phyloP scores from a whole-genome alignment of 305 asterid genomes.

The Plantago coronopus region DNA sequence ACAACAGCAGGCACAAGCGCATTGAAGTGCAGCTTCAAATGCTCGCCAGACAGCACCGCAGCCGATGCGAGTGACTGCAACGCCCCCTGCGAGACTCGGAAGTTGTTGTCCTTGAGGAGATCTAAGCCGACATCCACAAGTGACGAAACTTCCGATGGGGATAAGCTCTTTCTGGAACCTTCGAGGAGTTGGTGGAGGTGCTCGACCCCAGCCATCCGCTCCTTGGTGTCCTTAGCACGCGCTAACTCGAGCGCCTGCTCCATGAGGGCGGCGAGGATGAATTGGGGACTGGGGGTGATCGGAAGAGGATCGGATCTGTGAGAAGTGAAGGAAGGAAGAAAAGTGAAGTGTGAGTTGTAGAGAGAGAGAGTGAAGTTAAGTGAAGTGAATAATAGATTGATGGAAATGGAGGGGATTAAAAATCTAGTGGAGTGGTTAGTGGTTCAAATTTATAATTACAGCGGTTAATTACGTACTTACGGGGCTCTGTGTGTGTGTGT shows the following conservation, averaged over 20 bases:
- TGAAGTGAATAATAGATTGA: constrained; percentile 33
- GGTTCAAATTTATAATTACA: too few relatives aligned
- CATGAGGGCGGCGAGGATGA: constrained; percentile 37
- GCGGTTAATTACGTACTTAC: too few relatives aligned
- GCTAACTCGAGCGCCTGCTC: constrained; percentile 93
- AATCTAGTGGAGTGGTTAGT: too few relatives aligned
- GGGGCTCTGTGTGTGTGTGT: too few relatives aligned
- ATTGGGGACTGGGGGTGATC: constrained; percentile 27
- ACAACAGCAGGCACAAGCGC: constrained; percentile 94
- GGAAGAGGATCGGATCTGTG: constrained; percentile 37
- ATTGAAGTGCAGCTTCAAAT: constrained; percentile 90
- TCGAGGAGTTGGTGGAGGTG: constrained; percentile 89
- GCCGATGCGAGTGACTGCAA: constrained; percentile 88
- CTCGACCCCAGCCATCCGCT: constrained; percentile 98
- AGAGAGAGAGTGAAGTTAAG: too few relatives aligned
- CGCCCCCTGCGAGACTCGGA: constrained; percentile 91
- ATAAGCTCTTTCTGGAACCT: constrained; percentile 67
- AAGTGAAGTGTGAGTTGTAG: constrained; percentile 19
- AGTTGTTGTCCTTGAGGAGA: constrained; percentile 93
- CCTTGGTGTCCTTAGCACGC: constrained; percentile 96
- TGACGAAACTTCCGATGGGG: constrained; percentile 78
- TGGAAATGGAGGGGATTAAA: constrained; percentile 22
- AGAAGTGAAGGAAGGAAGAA: background rate
- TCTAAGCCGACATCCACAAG: constrained; percentile 85
- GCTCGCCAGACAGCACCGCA: constrained; percentile 90